These are phyloP conservation scores for Diplodia mutila DNA, from an alignment of 2,329 filamentous ascomycete genomes.

Conservation along the genomic window DNA sequence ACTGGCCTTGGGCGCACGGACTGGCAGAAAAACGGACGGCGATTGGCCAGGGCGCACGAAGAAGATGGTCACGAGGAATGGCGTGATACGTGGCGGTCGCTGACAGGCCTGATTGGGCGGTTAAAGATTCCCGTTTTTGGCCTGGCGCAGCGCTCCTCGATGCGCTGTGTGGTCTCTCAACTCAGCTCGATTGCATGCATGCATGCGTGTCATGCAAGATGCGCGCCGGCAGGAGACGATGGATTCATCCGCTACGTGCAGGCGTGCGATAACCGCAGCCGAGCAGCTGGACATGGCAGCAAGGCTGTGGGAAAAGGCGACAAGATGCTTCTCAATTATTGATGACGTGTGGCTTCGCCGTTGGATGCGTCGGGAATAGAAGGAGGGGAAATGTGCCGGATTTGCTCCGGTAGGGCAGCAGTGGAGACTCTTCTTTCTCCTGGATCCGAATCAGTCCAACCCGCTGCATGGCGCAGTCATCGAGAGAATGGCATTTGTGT, in stretches of 20 bases:
- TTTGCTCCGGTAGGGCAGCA: background rate
- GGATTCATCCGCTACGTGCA: background rate
- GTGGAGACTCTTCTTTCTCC: background rate
- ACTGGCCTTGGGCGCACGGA: background rate
- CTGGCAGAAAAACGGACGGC: background rate
- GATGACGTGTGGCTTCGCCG: slow-evolving; percentile 7
- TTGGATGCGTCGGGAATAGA: background rate
- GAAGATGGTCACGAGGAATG: background rate
- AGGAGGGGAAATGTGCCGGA: background rate
- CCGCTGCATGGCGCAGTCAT: too few relatives aligned
- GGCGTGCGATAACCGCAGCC: background rate
- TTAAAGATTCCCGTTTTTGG: slow-evolving; percentile 17
- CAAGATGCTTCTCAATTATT: background rate
- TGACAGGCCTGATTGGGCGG: slow-evolving; percentile 4
- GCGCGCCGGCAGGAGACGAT: background rate
- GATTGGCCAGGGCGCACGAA: background rate
- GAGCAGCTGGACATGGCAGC: background rate
- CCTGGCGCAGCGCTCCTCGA: background rate
- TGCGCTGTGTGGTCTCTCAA: background rate
- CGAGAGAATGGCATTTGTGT: too few relatives aligned
- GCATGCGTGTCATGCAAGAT: slow-evolving; percentile 6
- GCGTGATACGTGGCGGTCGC: slow-evolving; percentile 5
- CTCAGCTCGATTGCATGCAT: background rate
- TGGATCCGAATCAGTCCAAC: background rate
- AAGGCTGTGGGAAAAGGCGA: background rate